Conservation (phyloP, 306 rosid species). For the Lathyrus aphaca region DNA sequence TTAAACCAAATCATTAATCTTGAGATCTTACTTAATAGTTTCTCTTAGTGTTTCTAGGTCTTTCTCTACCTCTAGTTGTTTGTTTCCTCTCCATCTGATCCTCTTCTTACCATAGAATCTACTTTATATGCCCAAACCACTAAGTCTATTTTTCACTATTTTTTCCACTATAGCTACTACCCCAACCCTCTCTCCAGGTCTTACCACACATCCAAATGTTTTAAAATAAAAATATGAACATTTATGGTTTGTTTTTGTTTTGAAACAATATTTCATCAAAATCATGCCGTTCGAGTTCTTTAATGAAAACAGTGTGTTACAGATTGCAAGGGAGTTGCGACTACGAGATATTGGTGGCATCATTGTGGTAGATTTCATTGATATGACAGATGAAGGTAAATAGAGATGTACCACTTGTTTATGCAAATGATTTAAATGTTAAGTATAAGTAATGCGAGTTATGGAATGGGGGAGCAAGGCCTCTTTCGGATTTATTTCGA, state of each 20-base stretch:
- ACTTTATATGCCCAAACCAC: no score
- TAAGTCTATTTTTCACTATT: no score
- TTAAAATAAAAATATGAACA: not conserved
- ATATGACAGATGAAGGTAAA: conserved; percentile 94
- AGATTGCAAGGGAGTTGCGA: conserved; percentile 96
- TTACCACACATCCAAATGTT: not conserved
- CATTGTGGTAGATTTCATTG: conserved; percentile 96
- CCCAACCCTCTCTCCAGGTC: no score
- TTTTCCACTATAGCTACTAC: no score
- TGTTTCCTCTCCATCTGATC: no score
- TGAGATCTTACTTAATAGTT: no score
- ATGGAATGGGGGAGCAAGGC: not conserved
- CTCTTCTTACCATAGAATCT: no score
- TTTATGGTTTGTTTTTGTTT: conserved; percentile 8
- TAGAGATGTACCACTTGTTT: conserved; percentile 37
- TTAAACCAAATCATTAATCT: no score
- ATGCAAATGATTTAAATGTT: conserved; percentile 20
- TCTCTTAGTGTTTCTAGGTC: no score
- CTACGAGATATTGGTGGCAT: conserved; percentile 97
- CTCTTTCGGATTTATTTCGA: conserved; percentile 28
- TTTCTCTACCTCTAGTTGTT: no score
- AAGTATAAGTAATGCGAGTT: conserved; percentile 29
- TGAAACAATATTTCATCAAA: conserved; percentile 28
- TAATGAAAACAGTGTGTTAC: conserved; percentile 49
- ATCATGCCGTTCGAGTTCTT: conserved; percentile 28